Base-by-base conservation (phyloP, 148 eudicot species). In the Amaranthus palmeri region DNA sequence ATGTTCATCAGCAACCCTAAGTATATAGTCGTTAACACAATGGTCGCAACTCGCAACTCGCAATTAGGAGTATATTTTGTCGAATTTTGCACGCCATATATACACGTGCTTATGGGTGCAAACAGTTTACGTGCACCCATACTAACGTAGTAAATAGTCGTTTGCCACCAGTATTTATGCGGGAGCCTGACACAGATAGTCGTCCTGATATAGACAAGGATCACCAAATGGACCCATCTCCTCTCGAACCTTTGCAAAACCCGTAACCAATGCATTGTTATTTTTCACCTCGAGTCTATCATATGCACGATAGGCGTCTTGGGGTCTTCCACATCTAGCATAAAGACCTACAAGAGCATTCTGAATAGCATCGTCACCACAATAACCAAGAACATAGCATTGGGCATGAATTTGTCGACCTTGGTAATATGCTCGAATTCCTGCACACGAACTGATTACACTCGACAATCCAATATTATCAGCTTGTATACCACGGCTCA, bases 341-440 rank as follows among this genome's bases (percentile, higher is more conserved):
- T 91, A 91, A 42, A 95, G 89, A 70, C 82, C 78, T 47, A 85
- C 85, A 41, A 93, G 85, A 68, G 98, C 92, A 88, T 93, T 93
- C 49, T 86, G 85, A 66, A 93, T 85, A 59, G 98, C 90, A 61
- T 83, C 79, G 81, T 90, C 98, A 14, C 59, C 72, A 8, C 84
- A 82, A 79, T 80, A 90, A 69, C 99, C 97, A 68, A 83, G 82
- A 59, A 87, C 74, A 69, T 83, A 74, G 17, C 90, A 86, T 41
- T 89, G 92, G 68, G 83, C 88, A 80, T 95, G 99, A 79, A 91
- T 86, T 74, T 95, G 99, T 64, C 71, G 85, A 62, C 99, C 99
- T 85, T 85, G 91, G 80, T 86, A 69, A 11, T 88, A 81, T 60
- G 96, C 92, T 81, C 78, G 90, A 62, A 81, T 86, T 73, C 99